These are phyloP conservation scores for Talaromyces funiculosus DNA, from an alignment of 2,329 filamentous ascomycete species.

Conservation along the genomic window DNA sequence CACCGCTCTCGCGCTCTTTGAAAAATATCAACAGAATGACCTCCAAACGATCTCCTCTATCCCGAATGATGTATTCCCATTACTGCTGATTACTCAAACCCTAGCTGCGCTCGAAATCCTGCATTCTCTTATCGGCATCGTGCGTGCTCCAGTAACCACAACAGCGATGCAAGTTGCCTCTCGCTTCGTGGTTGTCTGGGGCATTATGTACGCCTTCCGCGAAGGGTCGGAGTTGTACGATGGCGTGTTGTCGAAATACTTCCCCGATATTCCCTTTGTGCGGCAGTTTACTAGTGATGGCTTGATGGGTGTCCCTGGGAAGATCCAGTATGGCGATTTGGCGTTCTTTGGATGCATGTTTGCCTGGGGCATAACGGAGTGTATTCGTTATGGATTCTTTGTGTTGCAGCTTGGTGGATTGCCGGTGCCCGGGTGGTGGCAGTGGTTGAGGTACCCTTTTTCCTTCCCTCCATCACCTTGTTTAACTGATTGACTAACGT, in stretches of 20 bases:
- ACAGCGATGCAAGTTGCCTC: slow-evolving; percentile 86
- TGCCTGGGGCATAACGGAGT: slow-evolving; percentile 87
- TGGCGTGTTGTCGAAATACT: background rate
- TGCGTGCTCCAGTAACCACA: slow-evolving; percentile 77
- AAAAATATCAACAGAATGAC: slow-evolving; percentile 32
- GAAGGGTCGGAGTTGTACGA: slow-evolving; percentile 56
- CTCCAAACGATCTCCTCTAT: slow-evolving; percentile 39
- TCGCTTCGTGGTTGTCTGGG: slow-evolving; percentile 85
- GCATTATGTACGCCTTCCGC: slow-evolving; percentile 69
- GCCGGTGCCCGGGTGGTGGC: slow-evolving; percentile 61
- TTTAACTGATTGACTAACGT: background rate
- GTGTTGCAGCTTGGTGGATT: slow-evolving; percentile 54
- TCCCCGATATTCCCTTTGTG: background rate
- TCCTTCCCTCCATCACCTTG: background rate
- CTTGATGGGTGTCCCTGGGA: slow-evolving; percentile 24
- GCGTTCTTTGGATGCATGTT: slow-evolving; percentile 52
- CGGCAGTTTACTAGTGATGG: slow-evolving; percentile 17
- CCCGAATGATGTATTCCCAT: slow-evolving; percentile 44
- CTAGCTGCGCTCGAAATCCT: slow-evolving; percentile 75
- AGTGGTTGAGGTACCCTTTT: slow-evolving; percentile 65
- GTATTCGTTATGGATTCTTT: slow-evolving; percentile 90
- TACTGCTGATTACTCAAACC: slow-evolving; percentile 66
- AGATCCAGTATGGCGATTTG: slow-evolving; percentile 31
- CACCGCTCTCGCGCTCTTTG: slow-evolving; percentile 51
- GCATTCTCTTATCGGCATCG: slow-evolving; percentile 73